Conservation (phyloP, 768 basidiomycete species). For the Podaxis sp. region DNA sequence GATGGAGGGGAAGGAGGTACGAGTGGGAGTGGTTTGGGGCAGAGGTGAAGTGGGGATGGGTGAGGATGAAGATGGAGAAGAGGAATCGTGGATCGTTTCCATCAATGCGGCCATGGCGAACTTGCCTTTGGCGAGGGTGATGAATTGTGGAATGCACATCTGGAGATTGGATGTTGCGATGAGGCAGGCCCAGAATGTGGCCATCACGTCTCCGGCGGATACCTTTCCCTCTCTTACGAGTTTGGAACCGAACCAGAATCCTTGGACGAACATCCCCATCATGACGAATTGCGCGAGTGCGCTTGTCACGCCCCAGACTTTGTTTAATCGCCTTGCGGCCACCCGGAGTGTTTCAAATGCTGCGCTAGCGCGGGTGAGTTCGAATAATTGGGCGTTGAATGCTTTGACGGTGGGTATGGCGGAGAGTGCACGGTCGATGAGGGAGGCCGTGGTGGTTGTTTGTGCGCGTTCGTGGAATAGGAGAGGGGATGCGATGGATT, state of each 20-base stretch:
- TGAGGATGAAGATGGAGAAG: constrained; percentile 16
- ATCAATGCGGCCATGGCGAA: constrained; percentile 71
- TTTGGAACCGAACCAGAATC: constrained; percentile 93
- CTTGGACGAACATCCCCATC: constrained; percentile 93
- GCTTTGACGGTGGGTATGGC: constrained; percentile 91
- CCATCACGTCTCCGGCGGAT: constrained; percentile 79
- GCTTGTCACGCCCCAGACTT: constrained; percentile 73
- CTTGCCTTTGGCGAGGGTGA: constrained; percentile 80
- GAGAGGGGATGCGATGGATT: constrained; percentile 64
- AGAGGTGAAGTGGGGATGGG: constrained; percentile 24
- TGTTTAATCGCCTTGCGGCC: constrained; percentile 52
- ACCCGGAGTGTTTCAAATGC: constrained; percentile 43
- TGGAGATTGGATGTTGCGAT: constrained; percentile 88
- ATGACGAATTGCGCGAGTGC: constrained; percentile 77
- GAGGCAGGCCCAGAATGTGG: constrained; percentile 97
- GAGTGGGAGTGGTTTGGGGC: constrained; percentile 35
- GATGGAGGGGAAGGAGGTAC: constrained; percentile 51
- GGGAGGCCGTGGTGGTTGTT: constrained; percentile 70
- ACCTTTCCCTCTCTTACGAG: constrained; percentile 78
- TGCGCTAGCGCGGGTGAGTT: constrained; percentile 42
- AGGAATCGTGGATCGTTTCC: constrained; percentile 53
- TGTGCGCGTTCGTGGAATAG: constrained; percentile 64
- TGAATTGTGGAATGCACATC: constrained; percentile 80
- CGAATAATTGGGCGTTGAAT: constrained; percentile 69
- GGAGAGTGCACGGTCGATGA: constrained; percentile 72